Evolutionary conservation across 208 protist genomes (phyloP).

Genomic region (Acanthamoeba lenticulata): DNA sequence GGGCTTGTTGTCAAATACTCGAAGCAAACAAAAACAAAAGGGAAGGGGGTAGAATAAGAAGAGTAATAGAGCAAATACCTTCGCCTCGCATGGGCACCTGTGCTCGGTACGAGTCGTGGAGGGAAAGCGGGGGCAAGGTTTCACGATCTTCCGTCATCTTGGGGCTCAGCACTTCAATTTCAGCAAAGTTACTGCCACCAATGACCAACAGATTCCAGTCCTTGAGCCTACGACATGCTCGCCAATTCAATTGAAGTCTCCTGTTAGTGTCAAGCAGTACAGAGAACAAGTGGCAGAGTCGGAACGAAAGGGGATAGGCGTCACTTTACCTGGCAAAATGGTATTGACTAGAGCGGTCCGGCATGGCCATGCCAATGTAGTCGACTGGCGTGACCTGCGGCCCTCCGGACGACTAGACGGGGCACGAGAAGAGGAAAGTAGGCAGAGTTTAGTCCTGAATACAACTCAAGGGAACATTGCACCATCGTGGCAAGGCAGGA

Average conservation of each 20-base stretch:
- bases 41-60: neutral
- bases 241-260: too few species aligned
- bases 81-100: neutral
- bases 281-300: too few species aligned
- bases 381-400: neutral
- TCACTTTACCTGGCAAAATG: neutral
- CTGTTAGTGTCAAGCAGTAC: too few species aligned
- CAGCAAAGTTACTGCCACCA: slow-evolving; percentile 42
- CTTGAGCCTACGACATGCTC: neutral
- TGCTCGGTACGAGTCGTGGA: slow-evolving; percentile 16
- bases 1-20: neutral
- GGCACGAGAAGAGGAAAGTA: too few species aligned
- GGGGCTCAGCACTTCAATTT: slow-evolving; percentile 22
- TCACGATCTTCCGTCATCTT: neutral
- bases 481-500: neutral
- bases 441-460: neutral
- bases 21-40: neutral
- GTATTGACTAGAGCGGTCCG: neutral
- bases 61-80: neutral
- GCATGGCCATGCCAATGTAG: neutral
- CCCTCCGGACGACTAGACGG: neutral
- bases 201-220: slow-evolving; percentile 32
- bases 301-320: too few species aligned
- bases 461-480: neutral
- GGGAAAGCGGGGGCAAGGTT: neutral